Evolutionary conservation across 768 basidiomycete genomes (phyloP), one percentile per base, ranked within the genome.

Genomic region (Tricholoma saponaceum): DNA sequence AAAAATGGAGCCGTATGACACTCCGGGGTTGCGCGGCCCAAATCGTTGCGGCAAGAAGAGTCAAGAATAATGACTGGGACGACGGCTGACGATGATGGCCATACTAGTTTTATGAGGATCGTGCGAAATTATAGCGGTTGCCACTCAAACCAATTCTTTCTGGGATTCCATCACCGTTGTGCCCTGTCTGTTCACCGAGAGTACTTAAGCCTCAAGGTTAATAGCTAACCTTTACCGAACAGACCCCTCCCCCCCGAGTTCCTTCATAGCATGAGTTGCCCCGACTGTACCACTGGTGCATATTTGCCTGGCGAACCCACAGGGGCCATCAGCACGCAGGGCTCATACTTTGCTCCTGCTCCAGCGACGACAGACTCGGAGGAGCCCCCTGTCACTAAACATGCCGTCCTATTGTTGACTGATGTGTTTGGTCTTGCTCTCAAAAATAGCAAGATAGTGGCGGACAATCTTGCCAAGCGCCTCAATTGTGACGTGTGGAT

Each of bases 401-500:
- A 66, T 4, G 76, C 77, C 18, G 64, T 83, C 43, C 58, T 83
- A n/a, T 65, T 83, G 13, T 69, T 83, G 47, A 82, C 79, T 0
- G 83, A 85, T 55, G 74, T 73, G n/a, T 86, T 83, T 62, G 84
- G 82, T 1, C 69, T 84, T 1, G 70, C 74, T 5, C 62, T 83
- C 33, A 70, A 73, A 13, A 84, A 85, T 58, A 73, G 67, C 63
- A 83, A 80, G 64, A 71, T 85, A 51, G 69, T 84, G 1, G 82
- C 82, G 2, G 82, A 85, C 67, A 67, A 66, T 30, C 68, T 81
- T 16, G 74, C 80, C 9, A 69, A 74, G 56, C 54, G 69, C 7
- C 60, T 84, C 25, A 69, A 68, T 4, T 79, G 81, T 56, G 83
- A 85, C 62, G 83, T 83, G 23, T 84, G 81, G 79, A 72, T 79